Conservation (phyloP, 169 alveolate genomes). For the Eimeria necatrix region DNA sequence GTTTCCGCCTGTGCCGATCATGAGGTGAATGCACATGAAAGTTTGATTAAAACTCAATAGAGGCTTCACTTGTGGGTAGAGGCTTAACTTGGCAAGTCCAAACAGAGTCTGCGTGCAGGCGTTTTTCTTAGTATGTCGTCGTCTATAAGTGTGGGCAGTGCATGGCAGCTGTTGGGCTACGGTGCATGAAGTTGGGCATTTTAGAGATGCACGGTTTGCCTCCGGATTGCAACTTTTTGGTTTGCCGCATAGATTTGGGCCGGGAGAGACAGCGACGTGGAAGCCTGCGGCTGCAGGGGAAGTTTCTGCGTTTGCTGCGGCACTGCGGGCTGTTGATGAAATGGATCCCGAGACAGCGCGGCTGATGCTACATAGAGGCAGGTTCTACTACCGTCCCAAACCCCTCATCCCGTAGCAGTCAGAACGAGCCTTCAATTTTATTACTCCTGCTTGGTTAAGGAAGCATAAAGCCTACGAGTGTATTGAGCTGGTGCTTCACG, state of each 20-base stretch:
- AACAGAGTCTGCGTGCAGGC: background rate
- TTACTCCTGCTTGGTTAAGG: background rate
- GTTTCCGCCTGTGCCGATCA: conserved; percentile 79
- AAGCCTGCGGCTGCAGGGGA: conserved; percentile 62
- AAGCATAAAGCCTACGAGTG: background rate
- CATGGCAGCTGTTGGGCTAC: background rate
- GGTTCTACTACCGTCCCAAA: background rate
- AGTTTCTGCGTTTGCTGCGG: conserved; percentile 61
- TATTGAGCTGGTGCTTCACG: no score
- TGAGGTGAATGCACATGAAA: conserved; percentile 54
- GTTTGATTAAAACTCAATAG: background rate
- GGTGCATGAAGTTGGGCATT: background rate
- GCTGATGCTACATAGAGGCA: conserved; percentile 61
- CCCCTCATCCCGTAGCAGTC: background rate
- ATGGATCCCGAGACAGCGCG: conserved; percentile 74
- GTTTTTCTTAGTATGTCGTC: background rate
- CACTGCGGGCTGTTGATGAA: conserved; percentile 43
- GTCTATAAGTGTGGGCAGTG: background rate
- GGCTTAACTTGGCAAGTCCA: background rate
- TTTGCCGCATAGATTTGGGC: conserved; percentile 38
- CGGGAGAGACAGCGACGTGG: conserved; percentile 71
- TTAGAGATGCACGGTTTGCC: background rate
- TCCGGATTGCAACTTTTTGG: background rate
- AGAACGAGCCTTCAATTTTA: no score
- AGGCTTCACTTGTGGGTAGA: background rate